Conservation (phyloP, 2,329 filamentous ascomycete species). For the Sporothrix euskadiensis region DNA sequence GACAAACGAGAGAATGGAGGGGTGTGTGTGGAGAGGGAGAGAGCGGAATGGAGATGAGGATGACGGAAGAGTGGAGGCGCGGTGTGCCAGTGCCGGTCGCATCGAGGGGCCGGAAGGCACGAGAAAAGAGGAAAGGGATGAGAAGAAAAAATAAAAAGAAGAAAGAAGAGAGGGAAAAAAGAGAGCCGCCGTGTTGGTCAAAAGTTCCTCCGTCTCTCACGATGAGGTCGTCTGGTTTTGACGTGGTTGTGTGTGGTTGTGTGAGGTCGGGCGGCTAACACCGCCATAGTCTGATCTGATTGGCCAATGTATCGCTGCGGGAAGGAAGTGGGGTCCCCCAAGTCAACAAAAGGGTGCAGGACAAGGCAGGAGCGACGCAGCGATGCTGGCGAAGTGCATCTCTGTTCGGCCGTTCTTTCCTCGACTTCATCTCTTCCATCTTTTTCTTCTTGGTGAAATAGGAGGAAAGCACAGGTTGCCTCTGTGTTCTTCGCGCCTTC, state of each 20-base stretch:
- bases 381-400: not conserved
- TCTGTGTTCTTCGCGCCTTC: not conserved
- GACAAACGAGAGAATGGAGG: not conserved
- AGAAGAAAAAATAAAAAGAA: not conserved
- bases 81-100: conserved; percentile 1
- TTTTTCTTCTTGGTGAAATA: not conserved
- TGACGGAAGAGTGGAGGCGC: not conserved
- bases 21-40: not conserved
- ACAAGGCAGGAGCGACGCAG: not conserved
- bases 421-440: not conserved
- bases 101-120: not conserved
- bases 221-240: not conserved
- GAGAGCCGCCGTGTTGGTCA: not conserved
- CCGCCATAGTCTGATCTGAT: not conserved
- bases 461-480: too few species aligned
- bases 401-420: not conserved
- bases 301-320: conserved; percentile 17
- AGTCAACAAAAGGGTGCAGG: not conserved
- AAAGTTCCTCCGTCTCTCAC: conserved; percentile 8
- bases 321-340: not conserved
- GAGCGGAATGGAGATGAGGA: not conserved
- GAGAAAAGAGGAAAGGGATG: not conserved
- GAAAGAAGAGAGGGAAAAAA: not conserved
- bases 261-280: conserved; percentile 20
- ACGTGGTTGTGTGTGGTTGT: not conserved